Conservation (phyloP, 768 basidiomycete genomes). For the Boletus subcaerulescens region DNA sequence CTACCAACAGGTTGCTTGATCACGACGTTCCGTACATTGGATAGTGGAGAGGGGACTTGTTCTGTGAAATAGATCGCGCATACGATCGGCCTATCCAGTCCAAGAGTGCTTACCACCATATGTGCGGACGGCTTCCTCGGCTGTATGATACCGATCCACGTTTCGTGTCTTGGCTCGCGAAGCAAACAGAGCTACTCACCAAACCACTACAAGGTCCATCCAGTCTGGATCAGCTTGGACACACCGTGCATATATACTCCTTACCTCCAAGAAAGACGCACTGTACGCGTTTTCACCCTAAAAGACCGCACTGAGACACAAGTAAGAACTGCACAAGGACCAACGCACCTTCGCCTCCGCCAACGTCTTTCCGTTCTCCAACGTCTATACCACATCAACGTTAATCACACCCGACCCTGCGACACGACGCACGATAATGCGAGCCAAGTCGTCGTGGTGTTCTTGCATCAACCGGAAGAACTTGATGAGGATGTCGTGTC, state of each 20-base stretch:
- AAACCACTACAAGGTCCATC: constrained; percentile 59
- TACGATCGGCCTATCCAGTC: not conserved
- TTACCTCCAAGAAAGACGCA: constrained; percentile 78
- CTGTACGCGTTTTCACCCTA: constrained; percentile 84
- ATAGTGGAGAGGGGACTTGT: constrained; percentile 73
- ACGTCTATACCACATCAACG: constrained; percentile 49
- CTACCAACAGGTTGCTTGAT: constrained; percentile 91
- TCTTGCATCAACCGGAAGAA: constrained; percentile 77
- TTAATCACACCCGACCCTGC: not conserved
- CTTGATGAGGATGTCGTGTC: constrained; percentile 82
- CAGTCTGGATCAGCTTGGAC: not conserved
- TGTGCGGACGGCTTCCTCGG: constrained; percentile 87
- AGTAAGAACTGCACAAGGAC: not conserved
- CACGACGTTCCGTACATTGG: constrained; percentile 75
- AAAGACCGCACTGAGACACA: not conserved
- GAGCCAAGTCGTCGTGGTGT: constrained; percentile 81
- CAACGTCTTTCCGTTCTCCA: constrained; percentile 95
- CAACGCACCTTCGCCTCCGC: constrained; percentile 68
- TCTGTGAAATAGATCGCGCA: constrained; percentile 41
- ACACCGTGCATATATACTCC: constrained; percentile 19
- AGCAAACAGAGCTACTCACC: constrained; percentile 41
- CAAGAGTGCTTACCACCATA: constrained; percentile 66
- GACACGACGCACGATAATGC: constrained; percentile 66
- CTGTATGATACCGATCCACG: constrained; percentile 37
- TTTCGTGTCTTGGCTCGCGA: not conserved